Percentiles rank a stretch among this genome's conserved stretches.
Evolutionary conservation across 1,284 basidiomycete genomes (phyloP).

Genomic region (Pholiota adiposa): DNA sequence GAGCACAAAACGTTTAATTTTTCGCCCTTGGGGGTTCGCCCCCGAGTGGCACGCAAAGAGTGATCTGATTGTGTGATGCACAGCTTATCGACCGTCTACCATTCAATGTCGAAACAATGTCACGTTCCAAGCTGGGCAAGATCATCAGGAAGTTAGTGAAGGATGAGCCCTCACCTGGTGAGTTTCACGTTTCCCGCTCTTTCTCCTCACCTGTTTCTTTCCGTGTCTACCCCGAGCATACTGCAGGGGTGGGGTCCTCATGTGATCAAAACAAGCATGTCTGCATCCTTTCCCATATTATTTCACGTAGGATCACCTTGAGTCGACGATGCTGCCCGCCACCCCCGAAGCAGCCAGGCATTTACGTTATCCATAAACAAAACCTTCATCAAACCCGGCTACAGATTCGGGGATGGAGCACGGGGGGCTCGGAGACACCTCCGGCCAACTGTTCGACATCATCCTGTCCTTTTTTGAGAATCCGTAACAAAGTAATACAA

Average conservation of each 20-base stretch:
- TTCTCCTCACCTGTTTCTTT: not conserved
- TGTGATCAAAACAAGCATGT: constrained; percentile 19
- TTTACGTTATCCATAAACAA: constrained; percentile 14
- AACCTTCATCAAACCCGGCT: constrained; percentile 12
- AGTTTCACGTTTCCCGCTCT: constrained; percentile 22
- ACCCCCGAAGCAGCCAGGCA: not conserved
- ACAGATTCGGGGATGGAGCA: not conserved
- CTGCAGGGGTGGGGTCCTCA: constrained; percentile 12
- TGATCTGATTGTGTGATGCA: constrained; percentile 4
- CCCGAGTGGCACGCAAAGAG: constrained; percentile 1
- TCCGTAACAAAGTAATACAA: constrained; percentile 48
- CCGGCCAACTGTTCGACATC: constrained; percentile 6
- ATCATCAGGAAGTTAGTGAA: constrained; percentile 67
- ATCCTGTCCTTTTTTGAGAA: constrained; percentile 29
- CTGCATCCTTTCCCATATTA: constrained; percentile 15
- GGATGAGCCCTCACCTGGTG: constrained; percentile 32
- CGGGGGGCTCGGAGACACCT: not conserved
- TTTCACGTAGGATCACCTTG: constrained; percentile 20
- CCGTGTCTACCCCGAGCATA: constrained; percentile 1
- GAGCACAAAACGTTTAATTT: constrained; percentile 18
- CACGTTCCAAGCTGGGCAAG: constrained; percentile 75
- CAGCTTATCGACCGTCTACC: constrained; percentile 84
- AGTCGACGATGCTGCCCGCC: constrained; percentile 7
- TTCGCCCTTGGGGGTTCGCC: not conserved
- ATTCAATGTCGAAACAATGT: constrained; percentile 67